Conservation (phyloP, 1,284 basidiomycete species). For the Cystobasidium slooffiae region DNA sequence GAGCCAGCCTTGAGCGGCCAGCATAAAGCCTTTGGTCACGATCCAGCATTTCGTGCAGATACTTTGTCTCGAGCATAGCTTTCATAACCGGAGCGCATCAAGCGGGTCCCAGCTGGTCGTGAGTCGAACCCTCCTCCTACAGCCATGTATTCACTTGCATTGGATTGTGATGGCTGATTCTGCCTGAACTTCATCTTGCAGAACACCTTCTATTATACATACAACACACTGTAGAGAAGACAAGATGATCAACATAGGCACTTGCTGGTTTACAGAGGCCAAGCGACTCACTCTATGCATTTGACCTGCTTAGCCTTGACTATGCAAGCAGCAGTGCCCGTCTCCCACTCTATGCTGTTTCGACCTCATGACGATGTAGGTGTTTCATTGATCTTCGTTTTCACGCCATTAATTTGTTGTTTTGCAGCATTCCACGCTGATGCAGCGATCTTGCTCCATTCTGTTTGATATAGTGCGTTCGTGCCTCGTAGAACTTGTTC, state of each 20-base stretch:
- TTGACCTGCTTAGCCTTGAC: not conserved
- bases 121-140: no score
- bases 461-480: constrained; percentile 29
- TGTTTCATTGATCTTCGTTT: constrained; percentile 10
- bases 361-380: not conserved
- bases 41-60: no score
- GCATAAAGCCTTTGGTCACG: no score
- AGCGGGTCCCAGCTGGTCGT: no score
- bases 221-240: constrained; percentile 2
- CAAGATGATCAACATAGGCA: not conserved
- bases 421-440: constrained; percentile 13
- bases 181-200: no score
- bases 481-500: constrained; percentile 31
- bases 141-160: no score
- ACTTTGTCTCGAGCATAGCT: no score
- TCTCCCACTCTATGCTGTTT: not conserved
- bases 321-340: no score
- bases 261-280: not conserved
- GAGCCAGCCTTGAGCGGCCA: no score
- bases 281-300: not conserved
- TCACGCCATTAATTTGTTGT: not conserved
- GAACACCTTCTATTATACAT: not conserved
- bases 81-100: no score
- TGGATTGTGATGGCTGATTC: no score
- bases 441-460: constrained; percentile 21